These are phyloP conservation scores for Arthrobotrys conoides DNA, from an alignment of 2,329 filamentous ascomycete species.

Conservation along the genomic window DNA sequence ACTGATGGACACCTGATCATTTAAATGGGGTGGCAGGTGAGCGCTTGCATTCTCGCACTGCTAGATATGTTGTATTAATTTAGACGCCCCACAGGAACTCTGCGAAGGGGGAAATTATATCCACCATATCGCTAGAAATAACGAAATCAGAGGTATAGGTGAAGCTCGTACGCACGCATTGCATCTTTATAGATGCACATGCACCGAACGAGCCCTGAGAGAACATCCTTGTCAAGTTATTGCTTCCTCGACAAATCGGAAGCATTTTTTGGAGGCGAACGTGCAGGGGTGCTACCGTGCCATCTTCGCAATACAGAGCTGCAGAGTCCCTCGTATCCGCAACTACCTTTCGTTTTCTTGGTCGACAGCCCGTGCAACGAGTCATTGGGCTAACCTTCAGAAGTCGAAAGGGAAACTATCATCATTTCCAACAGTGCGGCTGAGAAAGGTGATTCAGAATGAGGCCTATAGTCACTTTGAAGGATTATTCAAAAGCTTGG, in stretches of 20 bases:
- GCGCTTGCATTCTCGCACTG: slow-evolving; percentile 2
- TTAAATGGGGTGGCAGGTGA: slow-evolving; percentile 5
- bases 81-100: background rate
- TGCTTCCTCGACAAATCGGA: slow-evolving; percentile 2
- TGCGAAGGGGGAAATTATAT: background rate
- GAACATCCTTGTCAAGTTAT: background rate
- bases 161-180: background rate
- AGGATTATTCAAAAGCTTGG: background rate
- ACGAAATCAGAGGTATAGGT: background rate
- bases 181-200: background rate
- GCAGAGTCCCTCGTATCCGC: background rate
- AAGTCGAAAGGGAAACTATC: too few species aligned
- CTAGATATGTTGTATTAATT: background rate
- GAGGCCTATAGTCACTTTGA: background rate
- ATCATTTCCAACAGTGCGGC: background rate
- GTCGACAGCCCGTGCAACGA: too few species aligned
- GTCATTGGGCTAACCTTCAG: too few species aligned
- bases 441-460: background rate
- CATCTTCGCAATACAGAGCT: background rate
- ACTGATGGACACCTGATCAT: background rate
- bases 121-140: background rate
- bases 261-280: background rate
- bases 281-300: background rate
- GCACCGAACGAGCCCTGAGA: background rate
- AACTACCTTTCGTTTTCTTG: background rate